Evolutionary conservation across 176 grass and related monocot genomes (phyloP).

Genomic region (Zea luxurians): DNA sequence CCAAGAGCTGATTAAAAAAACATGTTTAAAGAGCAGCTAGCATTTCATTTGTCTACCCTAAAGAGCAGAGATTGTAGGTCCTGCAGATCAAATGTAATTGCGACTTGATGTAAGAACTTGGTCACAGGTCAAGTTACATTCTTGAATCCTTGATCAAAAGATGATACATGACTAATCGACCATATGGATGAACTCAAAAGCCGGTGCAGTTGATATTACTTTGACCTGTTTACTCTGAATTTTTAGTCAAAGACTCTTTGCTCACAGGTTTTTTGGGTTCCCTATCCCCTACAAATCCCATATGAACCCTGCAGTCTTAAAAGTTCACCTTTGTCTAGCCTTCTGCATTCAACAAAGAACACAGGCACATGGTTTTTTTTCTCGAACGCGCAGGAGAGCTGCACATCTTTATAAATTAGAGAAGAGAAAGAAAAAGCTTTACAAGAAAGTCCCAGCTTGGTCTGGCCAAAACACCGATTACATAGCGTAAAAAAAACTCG

Average conservation of each 20-base stretch:
- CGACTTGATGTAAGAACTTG: slow-evolving; percentile 18
- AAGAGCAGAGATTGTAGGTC: neutral
- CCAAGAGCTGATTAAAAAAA: neutral
- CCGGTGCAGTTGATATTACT: neutral
- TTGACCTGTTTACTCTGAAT: neutral
- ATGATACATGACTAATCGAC: neutral
- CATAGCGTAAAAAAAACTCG: too few species aligned
- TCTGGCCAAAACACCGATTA: too few species aligned
- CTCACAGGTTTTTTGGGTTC: neutral
- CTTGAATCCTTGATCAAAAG: neutral
- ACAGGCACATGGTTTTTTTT: neutral
- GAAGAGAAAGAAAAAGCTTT: too few species aligned
- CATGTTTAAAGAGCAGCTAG: neutral
- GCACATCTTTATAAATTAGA: too few species aligned
- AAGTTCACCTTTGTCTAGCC: neutral
- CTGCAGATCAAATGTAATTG: neutral
- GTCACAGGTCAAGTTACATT: neutral
- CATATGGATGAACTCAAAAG: slow-evolving; percentile 9
- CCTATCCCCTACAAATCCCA: neutral
- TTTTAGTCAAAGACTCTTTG: neutral
- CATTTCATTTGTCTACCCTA: neutral
- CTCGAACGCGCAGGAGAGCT: too few species aligned
- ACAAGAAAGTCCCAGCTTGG: too few species aligned
- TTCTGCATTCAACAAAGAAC: neutral
- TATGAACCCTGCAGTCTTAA: neutral